Evolutionary conservation across 2,329 filamentous ascomycete species (phyloP).

Genomic region (Phialophora macrospora): DNA sequence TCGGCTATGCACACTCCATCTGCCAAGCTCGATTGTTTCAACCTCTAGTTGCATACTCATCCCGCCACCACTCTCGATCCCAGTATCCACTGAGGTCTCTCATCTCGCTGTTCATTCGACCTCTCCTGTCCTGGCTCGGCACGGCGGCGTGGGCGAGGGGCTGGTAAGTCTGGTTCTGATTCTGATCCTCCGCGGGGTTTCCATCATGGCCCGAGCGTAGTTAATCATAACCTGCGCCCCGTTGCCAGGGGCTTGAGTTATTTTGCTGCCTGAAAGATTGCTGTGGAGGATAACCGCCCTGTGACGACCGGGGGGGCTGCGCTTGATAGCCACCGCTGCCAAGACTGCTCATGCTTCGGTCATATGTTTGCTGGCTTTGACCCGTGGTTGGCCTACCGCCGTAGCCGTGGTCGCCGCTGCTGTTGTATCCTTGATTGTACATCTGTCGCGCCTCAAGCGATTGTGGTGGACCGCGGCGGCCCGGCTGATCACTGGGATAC

Average conservation of each 20-base stretch:
- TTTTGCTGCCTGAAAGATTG: constrained; percentile 54
- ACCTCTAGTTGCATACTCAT: constrained; percentile 20
- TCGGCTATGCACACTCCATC: background rate
- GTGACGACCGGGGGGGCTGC: constrained; percentile 37
- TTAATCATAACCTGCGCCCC: constrained; percentile 68
- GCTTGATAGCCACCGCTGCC: constrained; percentile 26
- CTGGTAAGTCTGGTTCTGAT: constrained; percentile 12
- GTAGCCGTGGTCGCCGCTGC: constrained; percentile 33
- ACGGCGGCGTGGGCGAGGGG: background rate
- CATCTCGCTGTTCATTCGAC: constrained; percentile 29
- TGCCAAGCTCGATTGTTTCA: background rate
- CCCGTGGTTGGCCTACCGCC: constrained; percentile 38
- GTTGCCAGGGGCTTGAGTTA: constrained; percentile 66
- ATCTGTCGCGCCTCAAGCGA: constrained; percentile 34
- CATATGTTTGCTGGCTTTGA: constrained; percentile 41
- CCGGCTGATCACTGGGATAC: constrained; percentile 51
- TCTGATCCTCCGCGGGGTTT: background rate
- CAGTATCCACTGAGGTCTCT: constrained; percentile 37
- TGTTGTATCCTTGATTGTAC: constrained; percentile 39
- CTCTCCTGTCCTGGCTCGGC: constrained; percentile 25
- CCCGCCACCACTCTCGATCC: constrained; percentile 40
- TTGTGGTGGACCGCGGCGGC: constrained; percentile 47
- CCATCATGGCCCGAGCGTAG: constrained; percentile 43
- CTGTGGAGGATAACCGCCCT: constrained; percentile 39
- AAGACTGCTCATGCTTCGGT: constrained; percentile 39